Evolutionary conservation across 805 yeast species (phyloP).

Genomic region (Suhomyces canberraensis): DNA sequence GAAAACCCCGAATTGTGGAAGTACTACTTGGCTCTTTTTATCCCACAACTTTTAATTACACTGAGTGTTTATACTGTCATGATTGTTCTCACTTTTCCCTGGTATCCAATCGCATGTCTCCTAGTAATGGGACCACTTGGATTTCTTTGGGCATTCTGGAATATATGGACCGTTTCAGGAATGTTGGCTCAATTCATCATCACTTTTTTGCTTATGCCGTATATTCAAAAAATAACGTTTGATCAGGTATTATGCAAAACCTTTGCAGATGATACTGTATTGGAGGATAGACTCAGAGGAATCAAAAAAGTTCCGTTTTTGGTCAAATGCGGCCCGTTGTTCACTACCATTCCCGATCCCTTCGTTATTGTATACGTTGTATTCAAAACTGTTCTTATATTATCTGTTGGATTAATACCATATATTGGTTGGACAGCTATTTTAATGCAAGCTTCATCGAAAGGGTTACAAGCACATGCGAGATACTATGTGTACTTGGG

Average conservation of each 20-base stretch:
- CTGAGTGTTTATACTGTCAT: constrained; percentile 32
- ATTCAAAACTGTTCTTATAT: constrained; percentile 28
- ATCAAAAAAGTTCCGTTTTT: constrained; percentile 28
- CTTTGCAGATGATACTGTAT: constrained; percentile 43
- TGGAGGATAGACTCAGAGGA: constrained; percentile 35
- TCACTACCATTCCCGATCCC: constrained; percentile 33
- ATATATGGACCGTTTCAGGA: constrained; percentile 42
- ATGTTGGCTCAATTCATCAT: constrained; percentile 42
- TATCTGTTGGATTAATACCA: constrained; percentile 50
- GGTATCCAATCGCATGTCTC: constrained; percentile 39
- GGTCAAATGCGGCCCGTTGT: constrained; percentile 23
- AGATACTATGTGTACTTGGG: constrained; percentile 60
- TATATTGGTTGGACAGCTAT: constrained; percentile 57
- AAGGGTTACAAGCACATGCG: constrained; percentile 49
- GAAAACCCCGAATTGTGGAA: constrained; percentile 46
- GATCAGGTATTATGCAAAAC: constrained; percentile 47
- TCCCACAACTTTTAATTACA: constrained; percentile 46
- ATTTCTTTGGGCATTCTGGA: constrained; percentile 41
- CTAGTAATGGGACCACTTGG: constrained; percentile 52
- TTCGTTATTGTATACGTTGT: constrained; percentile 42
- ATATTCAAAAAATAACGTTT: constrained; percentile 44
- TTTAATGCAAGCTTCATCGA: constrained; percentile 50
- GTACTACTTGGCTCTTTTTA: constrained; percentile 37
- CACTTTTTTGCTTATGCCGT: constrained; percentile 43
- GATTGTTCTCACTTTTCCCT: constrained; percentile 42